Evolutionary conservation across 306 rosid genomes (phyloP).

Genomic region (Ceratonia siliqua): DNA sequence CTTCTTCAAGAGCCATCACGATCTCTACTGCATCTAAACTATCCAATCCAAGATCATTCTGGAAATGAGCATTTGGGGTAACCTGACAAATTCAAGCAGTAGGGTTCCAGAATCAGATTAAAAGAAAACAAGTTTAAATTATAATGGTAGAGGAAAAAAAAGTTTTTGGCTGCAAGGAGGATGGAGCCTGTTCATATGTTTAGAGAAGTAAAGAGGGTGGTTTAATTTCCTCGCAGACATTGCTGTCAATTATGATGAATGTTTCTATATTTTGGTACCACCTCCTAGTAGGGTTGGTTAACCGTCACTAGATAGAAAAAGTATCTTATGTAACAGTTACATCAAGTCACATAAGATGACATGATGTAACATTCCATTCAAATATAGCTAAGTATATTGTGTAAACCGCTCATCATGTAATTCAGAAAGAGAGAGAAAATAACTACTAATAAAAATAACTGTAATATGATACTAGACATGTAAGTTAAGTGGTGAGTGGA

Average conservation of each 20-base stretch:
- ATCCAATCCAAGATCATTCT: constrained; percentile 92
- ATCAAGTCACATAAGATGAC: too few species aligned
- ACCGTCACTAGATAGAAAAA: too few species aligned
- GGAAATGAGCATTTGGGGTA: constrained; percentile 77
- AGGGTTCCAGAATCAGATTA: background rate
- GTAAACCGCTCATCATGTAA: too few species aligned
- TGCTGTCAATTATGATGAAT: background rate
- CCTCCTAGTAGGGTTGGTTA: background rate
- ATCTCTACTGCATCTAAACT: constrained; percentile 93
- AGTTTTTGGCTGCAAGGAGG: background rate
- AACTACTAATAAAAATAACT: too few species aligned
- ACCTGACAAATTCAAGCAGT: constrained; percentile 54
- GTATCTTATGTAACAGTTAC: too few species aligned
- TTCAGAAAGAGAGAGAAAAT: too few species aligned
- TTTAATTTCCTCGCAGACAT: background rate
- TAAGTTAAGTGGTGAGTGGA: too few species aligned
- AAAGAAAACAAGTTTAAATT: background rate
- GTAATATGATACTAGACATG: too few species aligned
- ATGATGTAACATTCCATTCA: too few species aligned
- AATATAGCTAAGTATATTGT: too few species aligned
- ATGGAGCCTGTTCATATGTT: background rate
- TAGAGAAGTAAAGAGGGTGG: background rate
- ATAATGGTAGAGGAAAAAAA: background rate
- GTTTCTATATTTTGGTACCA: background rate
- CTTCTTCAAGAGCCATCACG: constrained; percentile 99